A percentile compares a stretch with the other conserved stretches of the same genome.
phyloP scores from a whole-genome alignment of 176 grass and related monocot species.

The Alloteropsis semialata region DNA sequence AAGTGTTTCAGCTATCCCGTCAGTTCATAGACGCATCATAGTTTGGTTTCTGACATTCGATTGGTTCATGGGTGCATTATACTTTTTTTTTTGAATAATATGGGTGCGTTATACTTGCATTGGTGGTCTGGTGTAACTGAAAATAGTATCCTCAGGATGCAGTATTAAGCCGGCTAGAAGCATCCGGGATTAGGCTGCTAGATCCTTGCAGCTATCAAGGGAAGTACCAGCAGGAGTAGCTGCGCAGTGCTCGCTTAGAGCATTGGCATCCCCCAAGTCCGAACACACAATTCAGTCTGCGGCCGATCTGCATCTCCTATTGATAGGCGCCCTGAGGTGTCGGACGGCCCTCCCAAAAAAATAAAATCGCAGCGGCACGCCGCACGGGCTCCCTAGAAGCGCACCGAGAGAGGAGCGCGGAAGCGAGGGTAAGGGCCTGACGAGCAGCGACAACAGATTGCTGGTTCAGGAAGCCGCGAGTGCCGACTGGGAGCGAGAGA shows the following conservation, averaged over 20 bases:
- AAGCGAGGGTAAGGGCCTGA: background rate
- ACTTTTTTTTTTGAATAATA: no score
- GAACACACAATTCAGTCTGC: no score
- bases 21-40: background rate
- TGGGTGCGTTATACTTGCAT: background rate
- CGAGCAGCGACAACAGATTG: background rate
- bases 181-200: background rate
- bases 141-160: no score
- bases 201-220: background rate
- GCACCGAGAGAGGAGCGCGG: background rate
- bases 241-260: background rate
- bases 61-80: background rate
- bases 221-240: background rate
- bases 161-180: background rate
- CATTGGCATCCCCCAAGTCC: background rate
- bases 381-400: background rate
- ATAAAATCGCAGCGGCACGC: background rate
- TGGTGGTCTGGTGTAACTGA: no score
- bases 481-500: background rate
- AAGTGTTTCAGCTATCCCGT: no score
- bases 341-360: background rate
- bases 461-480: background rate
- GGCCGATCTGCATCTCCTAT: conserved; percentile 8
- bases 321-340: background rate
- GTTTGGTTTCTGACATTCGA: background rate